Evolutionary conservation across 257 asterid genomes (phyloP).

Genomic region (Phtheirospermum japonicum): DNA sequence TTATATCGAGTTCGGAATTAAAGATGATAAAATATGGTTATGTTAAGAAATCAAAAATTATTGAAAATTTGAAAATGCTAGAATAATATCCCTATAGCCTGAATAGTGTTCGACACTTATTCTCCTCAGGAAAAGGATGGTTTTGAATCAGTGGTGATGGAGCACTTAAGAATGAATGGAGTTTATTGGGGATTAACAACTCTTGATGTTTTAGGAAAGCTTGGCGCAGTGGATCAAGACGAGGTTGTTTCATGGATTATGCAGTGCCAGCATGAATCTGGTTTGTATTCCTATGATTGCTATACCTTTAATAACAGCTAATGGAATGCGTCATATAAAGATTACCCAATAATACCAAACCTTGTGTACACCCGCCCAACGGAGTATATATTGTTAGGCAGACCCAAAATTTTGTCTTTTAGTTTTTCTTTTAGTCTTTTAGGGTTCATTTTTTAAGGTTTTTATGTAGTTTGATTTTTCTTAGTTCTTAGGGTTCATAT

Average conservation of each 20-base stretch:
- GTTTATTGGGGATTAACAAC: conserved; percentile 97
- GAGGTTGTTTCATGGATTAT: conserved; percentile 80
- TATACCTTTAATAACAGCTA: neutral
- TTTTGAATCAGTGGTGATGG: conserved; percentile 79
- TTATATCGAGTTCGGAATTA: neutral
- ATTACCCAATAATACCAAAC: neutral
- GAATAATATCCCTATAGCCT: too few relatives aligned
- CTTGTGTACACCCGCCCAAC: too few relatives aligned
- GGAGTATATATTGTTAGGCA: too few relatives aligned
- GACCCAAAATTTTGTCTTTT: too few relatives aligned
- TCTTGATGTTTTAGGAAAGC: conserved; percentile 78
- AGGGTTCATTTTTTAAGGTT: too few relatives aligned
- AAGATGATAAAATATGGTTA: neutral
- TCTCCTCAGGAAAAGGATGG: conserved; percentile 63
- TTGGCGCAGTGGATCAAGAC: conserved; percentile 65
- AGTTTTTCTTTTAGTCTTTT: too few relatives aligned
- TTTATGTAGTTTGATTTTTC: too few relatives aligned
- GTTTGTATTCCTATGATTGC: conserved; percentile 36
- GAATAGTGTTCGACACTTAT: conserved; percentile 9
- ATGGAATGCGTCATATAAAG: neutral
- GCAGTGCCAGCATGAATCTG: conserved; percentile 95
- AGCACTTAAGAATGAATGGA: conserved; percentile 84
- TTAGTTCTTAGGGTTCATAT: too few relatives aligned
- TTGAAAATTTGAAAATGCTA: too few relatives aligned
- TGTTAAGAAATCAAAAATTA: neutral